A percentile compares a stretch with the other conserved stretches of the same genome.
phyloP scores from a whole-genome alignment of 2,329 filamentous ascomycete genomes.

The Atkinsonella texensis region DNA sequence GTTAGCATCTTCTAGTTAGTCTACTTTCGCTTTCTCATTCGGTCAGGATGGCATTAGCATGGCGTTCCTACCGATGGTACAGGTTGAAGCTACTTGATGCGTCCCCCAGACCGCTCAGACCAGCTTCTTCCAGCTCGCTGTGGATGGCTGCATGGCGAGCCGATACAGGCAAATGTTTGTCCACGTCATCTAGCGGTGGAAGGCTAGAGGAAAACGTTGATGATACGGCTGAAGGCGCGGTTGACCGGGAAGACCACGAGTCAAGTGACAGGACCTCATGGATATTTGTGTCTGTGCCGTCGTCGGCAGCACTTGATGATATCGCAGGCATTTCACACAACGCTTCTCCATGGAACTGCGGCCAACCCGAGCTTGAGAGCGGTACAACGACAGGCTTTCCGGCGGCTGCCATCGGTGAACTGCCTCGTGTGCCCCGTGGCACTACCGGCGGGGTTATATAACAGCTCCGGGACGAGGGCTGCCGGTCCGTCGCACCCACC shows the following conservation, averaged over 20 bases:
- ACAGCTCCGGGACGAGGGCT: neutral
- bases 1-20: neutral
- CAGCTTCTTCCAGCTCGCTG: slow-evolving; percentile 5
- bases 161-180: neutral
- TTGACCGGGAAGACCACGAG: neutral
- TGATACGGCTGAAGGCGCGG: neutral
- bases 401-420: neutral
- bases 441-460: neutral
- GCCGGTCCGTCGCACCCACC: neutral
- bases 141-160: slow-evolving; percentile 2
- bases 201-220: slow-evolving; percentile 1
- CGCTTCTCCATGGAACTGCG: neutral
- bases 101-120: slow-evolving; percentile 6
- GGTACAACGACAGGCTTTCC: neutral
- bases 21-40: neutral
- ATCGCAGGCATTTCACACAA: neutral
- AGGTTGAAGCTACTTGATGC: neutral
- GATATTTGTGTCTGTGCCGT: neutral
- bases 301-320: neutral
- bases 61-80: slow-evolving; percentile 5
- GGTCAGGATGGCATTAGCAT: neutral
- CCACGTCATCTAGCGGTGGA: neutral
- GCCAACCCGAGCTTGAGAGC: neutral
- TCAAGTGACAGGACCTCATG: neutral
- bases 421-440: neutral